A percentile compares a stretch with the other conserved stretches of the same genome.
phyloP scores from a whole-genome alignment of 441 rosid species.

The Populus hybrid region DNA sequence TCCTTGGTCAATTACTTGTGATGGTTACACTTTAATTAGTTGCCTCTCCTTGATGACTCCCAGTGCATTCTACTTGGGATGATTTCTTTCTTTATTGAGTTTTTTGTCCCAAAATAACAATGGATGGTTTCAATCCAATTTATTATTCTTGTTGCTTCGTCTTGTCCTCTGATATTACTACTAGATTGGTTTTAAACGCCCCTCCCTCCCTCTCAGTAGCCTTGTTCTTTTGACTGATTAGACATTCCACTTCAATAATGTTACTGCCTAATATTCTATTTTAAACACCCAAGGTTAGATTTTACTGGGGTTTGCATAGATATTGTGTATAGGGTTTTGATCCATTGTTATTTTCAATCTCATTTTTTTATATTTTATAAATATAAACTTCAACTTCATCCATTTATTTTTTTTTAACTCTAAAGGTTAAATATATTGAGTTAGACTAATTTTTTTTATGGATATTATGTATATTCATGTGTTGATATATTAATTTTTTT shows the following conservation, averaged over 20 bases:
- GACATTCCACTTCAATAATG: constrained; percentile 21
- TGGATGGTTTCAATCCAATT: not conserved
- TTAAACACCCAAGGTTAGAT: not conserved
- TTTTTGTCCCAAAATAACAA: constrained; percentile 7
- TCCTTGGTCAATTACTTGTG: not conserved
- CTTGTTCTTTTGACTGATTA: constrained; percentile 15
- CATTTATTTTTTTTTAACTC: too few relatives aligned
- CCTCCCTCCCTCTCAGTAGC: not conserved
- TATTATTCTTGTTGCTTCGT: constrained; percentile 8
- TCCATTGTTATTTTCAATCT: too few relatives aligned
- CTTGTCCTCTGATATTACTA: constrained; percentile 15
- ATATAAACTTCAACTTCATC: too few relatives aligned
- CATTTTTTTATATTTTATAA: too few relatives aligned
- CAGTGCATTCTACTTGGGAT: not conserved
- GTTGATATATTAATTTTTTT: too few relatives aligned
- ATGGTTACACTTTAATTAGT: not conserved
- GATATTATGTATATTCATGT: too few relatives aligned
- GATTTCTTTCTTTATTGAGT: not conserved
- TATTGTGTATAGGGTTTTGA: too few relatives aligned
- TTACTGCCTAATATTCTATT: constrained; percentile 11
- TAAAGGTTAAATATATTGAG: too few relatives aligned
- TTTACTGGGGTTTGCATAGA: not conserved
- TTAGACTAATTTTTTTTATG: too few relatives aligned
- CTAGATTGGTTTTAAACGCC: constrained; percentile 12
- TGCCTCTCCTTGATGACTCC: not conserved